Evolutionary conservation across 768 basidiomycete species (phyloP).

Genomic region (Astraeus odoratus): DNA sequence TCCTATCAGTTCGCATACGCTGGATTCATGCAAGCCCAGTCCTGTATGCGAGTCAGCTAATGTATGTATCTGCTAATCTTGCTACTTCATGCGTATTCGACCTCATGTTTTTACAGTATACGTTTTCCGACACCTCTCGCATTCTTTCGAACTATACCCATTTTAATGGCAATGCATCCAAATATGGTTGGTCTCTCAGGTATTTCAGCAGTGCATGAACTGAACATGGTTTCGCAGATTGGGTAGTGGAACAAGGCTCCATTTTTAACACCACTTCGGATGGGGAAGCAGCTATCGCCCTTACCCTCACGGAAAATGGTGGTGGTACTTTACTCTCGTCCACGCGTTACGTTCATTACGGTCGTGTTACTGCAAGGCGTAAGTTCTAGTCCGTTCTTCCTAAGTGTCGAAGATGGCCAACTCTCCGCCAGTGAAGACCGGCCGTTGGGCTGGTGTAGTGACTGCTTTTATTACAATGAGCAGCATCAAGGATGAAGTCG

Average conservation of each 20-base stretch:
- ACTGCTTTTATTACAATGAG: conserved; percentile 84
- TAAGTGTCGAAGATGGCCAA: not conserved
- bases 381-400: conserved; percentile 7
- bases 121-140: conserved; percentile 58
- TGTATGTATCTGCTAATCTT: conserved; percentile 29
- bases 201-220: not conserved
- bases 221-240: conserved; percentile 39
- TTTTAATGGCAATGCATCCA: conserved; percentile 69
- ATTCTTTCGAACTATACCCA: conserved; percentile 58
- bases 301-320: conserved; percentile 61
- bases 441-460: conserved; percentile 75
- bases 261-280: conserved; percentile 56
- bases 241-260: conserved; percentile 62
- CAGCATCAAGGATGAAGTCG: conserved; percentile 78
- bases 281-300: conserved; percentile 53
- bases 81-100: not conserved
- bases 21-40: conserved; percentile 61
- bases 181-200: conserved; percentile 42
- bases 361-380: conserved; percentile 62
- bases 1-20: conserved; percentile 57
- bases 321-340: conserved; percentile 76
- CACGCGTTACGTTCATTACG: conserved; percentile 79
- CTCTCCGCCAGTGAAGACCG: conserved; percentile 55
- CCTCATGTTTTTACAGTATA: conserved; percentile 34
- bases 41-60: conserved; percentile 64